phyloP scores from a whole-genome alignment of 163 green algal species.

The Dunaliella salina region DNA sequence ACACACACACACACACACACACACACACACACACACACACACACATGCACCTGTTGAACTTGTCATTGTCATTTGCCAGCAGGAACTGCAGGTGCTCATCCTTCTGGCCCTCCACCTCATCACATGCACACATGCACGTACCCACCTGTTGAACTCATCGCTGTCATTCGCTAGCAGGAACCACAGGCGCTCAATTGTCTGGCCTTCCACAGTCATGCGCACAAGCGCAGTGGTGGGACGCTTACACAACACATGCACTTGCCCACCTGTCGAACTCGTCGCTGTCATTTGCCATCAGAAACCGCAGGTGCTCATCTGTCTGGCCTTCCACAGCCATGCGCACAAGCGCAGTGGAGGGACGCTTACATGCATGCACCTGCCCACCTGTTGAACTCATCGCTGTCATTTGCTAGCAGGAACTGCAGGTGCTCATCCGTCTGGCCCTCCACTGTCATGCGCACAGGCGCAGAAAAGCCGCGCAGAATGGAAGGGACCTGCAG shows the following conservation, averaged over 20 bases:
- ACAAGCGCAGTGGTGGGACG: constrained; percentile 89
- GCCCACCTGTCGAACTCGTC: constrained; percentile 93
- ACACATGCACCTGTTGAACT: too few relatives aligned
- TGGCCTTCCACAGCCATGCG: constrained; percentile 78
- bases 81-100: constrained; percentile 89
- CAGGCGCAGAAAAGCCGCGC: constrained; percentile 88
- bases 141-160: constrained; percentile 89
- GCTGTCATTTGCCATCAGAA: constrained; percentile 89
- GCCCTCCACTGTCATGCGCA: constrained; percentile 78
- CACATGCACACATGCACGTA: too few relatives aligned
- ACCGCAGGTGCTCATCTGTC: constrained; percentile 81
- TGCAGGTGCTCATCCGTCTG: constrained; percentile 84
- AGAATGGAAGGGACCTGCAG: constrained; percentile 69
- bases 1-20: background rate
- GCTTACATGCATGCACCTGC: too few relatives aligned
- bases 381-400: constrained; percentile 87
- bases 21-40: background rate
- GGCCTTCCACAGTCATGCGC: constrained; percentile 73
- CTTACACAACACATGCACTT: too few relatives aligned
- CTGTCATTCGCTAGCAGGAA: constrained; percentile 92
- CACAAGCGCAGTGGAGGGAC: constrained; percentile 89
- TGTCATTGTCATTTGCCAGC: constrained; percentile 87
- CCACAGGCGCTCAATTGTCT: constrained; percentile 81
- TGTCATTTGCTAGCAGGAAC: constrained; percentile 91
- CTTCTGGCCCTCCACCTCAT: constrained; percentile 74